Conservation (phyloP, 257 asterid genomes). For the Nicotiana tomentosiformis region DNA sequence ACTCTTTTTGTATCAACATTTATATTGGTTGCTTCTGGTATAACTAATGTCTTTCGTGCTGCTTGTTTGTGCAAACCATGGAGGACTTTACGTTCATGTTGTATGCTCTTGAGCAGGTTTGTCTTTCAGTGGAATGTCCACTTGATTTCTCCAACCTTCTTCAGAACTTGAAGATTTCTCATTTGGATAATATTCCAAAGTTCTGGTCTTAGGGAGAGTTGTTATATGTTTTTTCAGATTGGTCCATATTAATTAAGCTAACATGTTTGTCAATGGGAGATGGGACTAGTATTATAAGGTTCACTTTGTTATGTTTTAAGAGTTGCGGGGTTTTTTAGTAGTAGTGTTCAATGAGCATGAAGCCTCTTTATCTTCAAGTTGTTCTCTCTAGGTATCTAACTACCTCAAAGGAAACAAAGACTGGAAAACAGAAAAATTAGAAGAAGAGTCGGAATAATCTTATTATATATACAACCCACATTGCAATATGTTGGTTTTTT, state of each 20-base stretch:
- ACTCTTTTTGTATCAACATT: background rate
- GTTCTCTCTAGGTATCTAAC: background rate
- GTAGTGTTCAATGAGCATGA: background rate
- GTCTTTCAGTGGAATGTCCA: background rate
- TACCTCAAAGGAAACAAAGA: background rate
- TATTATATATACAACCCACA: background rate
- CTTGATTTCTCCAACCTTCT: background rate
- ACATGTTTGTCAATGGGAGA: background rate
- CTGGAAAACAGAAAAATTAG: background rate
- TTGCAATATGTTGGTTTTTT: background rate
- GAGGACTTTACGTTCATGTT: background rate
- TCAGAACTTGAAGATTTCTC: background rate
- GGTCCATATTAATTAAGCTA: background rate
- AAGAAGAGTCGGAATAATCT: background rate
- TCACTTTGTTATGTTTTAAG: background rate
- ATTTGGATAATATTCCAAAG: too few species aligned
- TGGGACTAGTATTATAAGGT: background rate
- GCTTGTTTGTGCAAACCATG: background rate
- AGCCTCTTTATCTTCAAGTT: background rate
- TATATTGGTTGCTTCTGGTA: background rate
- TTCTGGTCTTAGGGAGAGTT: too few species aligned
- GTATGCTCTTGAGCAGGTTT: background rate
- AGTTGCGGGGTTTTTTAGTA: background rate
- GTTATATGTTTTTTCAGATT: background rate
- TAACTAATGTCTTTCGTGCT: background rate